Evolutionary conservation across 208 protist species (phyloP).

Genomic region (Naegleria fowleri): DNA sequence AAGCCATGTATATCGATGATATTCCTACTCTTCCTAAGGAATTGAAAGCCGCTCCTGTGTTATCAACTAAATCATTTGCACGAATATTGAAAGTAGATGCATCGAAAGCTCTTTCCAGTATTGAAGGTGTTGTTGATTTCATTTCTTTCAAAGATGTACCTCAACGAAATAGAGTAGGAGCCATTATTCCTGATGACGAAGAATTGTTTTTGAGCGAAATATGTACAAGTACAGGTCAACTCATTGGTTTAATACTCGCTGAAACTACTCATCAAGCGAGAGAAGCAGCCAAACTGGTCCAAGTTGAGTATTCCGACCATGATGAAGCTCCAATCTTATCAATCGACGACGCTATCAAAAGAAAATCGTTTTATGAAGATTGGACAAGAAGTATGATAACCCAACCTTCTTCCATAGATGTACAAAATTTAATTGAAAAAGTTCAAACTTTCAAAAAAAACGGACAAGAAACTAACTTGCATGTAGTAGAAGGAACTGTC

Average conservation of each 20-base stretch:
- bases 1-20: slow-evolving; percentile 65
- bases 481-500: slow-evolving; percentile 51
- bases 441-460: not conserved
- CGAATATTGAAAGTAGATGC: slow-evolving; percentile 48
- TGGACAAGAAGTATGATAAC: slow-evolving; percentile 37
- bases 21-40: slow-evolving; percentile 28
- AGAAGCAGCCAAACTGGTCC: slow-evolving; percentile 29
- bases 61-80: slow-evolving; percentile 42
- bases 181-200: slow-evolving; percentile 57
- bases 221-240: slow-evolving; percentile 35
- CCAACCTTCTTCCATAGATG: no score
- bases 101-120: slow-evolving; percentile 28
- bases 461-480: slow-evolving; percentile 9
- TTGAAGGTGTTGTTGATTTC: slow-evolving; percentile 48
- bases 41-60: slow-evolving; percentile 49
- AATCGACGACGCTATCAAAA: slow-evolving; percentile 50
- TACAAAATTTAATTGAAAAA: not conserved
- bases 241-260: slow-evolving; percentile 62
- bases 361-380: slow-evolving; percentile 7
- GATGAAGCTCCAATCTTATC: slow-evolving; percentile 38
- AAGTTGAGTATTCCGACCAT: slow-evolving; percentile 35
- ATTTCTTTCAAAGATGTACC: slow-evolving; percentile 48
- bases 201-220: slow-evolving; percentile 53
- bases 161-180: slow-evolving; percentile 41
- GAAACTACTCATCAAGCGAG: slow-evolving; percentile 44